These are phyloP conservation scores for Paraphaeosphaeria minitans DNA, from an alignment of 2,329 filamentous ascomycete genomes.

Conservation along the genomic window DNA sequence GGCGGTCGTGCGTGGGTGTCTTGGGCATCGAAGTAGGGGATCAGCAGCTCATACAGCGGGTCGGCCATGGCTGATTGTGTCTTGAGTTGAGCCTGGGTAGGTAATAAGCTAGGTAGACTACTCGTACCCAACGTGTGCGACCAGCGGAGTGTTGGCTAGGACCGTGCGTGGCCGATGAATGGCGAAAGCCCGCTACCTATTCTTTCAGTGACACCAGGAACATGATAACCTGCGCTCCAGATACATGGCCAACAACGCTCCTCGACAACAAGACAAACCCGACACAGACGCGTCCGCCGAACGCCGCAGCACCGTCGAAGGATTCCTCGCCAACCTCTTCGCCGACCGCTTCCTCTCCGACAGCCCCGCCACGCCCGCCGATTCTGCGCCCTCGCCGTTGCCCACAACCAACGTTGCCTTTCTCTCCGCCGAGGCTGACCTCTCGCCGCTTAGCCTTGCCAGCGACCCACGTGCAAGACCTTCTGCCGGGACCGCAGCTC, in stretches of 20 bases:
- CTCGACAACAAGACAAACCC: slow-evolving; percentile 10
- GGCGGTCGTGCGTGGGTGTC: slow-evolving; percentile 47
- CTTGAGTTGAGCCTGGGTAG: background rate
- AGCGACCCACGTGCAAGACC: slow-evolving; percentile 6
- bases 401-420: slow-evolving; percentile 23
- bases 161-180: background rate
- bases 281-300: background rate
- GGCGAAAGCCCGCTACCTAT: slow-evolving; percentile 12
- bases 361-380: slow-evolving; percentile 15
- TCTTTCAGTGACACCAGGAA: slow-evolving; percentile 11
- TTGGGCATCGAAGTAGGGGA: slow-evolving; percentile 61
- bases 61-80: slow-evolving; percentile 52
- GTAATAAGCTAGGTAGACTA: too few species aligned
- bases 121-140: background rate
- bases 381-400: slow-evolving; percentile 19
- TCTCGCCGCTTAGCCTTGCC: slow-evolving; percentile 12
- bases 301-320: slow-evolving; percentile 18
- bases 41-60: slow-evolving; percentile 74
- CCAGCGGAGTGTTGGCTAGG: background rate
- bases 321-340: slow-evolving; percentile 30
- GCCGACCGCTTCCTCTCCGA: slow-evolving; percentile 27
- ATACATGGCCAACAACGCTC: slow-evolving; percentile 20
- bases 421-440: slow-evolving; percentile 25
- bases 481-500: slow-evolving; percentile 1
- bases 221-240: slow-evolving; percentile 9